Percentiles rank a stretch among this genome's conserved stretches.
These are phyloP conservation scores for Colletotrichum sp. DNA, from an alignment of 2,329 filamentous ascomycete species.

Conservation along the genomic window DNA sequence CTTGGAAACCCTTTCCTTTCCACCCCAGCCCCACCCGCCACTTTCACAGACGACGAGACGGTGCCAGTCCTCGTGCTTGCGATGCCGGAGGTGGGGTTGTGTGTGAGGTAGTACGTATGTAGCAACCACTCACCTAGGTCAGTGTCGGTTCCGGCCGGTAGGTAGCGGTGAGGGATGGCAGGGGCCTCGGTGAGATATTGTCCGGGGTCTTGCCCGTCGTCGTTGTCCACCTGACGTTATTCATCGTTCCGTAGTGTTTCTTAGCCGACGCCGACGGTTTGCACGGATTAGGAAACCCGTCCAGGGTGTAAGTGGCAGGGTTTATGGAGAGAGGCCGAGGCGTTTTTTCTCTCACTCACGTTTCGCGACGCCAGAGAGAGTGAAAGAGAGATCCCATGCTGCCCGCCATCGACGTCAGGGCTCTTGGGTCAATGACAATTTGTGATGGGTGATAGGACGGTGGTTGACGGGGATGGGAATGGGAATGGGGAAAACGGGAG, in stretches of 20 bases:
- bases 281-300: not conserved
- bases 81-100: not conserved
- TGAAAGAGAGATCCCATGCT: not conserved
- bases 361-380: not conserved
- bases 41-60: not conserved
- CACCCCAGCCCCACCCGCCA: not conserved
- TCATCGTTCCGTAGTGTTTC: not conserved
- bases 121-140: not conserved
- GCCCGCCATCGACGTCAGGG: not conserved
- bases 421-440: not conserved
- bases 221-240: not conserved
- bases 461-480: not conserved
- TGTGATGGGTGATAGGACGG: not conserved
- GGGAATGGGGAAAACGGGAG: not conserved
- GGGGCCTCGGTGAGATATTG: conserved; percentile 3
- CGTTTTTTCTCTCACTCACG: not conserved
- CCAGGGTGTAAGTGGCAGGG: not conserved
- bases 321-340: not conserved
- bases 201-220: not conserved
- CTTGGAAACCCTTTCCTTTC: not conserved
- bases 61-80: not conserved
- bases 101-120: not conserved
- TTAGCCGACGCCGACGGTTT: not conserved
- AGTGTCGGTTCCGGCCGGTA: not conserved
- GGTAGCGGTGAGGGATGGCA: not conserved